Conservation (phyloP, 1,284 basidiomycete species). For the Sanghuangporus weigelae region DNA sequence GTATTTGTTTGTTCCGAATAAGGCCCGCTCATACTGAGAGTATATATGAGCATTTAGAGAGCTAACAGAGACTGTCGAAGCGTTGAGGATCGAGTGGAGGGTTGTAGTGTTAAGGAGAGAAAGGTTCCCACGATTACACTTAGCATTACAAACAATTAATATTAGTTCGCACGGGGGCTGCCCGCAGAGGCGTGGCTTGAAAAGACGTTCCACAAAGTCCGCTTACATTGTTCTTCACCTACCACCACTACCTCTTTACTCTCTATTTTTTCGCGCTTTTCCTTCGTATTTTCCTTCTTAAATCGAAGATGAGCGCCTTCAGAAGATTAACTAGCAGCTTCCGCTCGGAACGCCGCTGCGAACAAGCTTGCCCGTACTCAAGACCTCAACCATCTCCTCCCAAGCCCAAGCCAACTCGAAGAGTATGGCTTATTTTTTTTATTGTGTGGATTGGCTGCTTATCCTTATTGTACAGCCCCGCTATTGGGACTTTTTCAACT, state of each 20-base stretch:
- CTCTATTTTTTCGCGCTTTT: background rate
- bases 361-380: constrained; percentile 29
- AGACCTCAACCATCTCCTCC: background rate
- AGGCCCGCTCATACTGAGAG: too few species aligned
- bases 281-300: background rate
- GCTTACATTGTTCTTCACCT: constrained; percentile 8
- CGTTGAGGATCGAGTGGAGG: too few species aligned
- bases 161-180: background rate
- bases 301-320: constrained; percentile 42
- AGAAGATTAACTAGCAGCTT: constrained; percentile 39
- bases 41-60: too few species aligned
- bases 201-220: constrained; percentile 1
- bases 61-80: too few species aligned
- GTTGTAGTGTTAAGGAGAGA: too few species aligned
- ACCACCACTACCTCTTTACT: constrained; percentile 16
- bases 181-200: constrained; percentile 2
- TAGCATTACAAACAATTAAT: background rate
- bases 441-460: background rate
- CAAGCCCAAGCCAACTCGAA: too few species aligned
- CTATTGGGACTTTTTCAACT: background rate
- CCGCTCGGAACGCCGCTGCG: constrained; percentile 33
- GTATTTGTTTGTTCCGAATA: too few species aligned
- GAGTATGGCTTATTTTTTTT: too few species aligned
- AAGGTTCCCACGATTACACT: background rate
- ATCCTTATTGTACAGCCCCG: too few species aligned